phyloP scores from a whole-genome alignment of 805 yeast species.

The Zygotorulaspora florentina region DNA sequence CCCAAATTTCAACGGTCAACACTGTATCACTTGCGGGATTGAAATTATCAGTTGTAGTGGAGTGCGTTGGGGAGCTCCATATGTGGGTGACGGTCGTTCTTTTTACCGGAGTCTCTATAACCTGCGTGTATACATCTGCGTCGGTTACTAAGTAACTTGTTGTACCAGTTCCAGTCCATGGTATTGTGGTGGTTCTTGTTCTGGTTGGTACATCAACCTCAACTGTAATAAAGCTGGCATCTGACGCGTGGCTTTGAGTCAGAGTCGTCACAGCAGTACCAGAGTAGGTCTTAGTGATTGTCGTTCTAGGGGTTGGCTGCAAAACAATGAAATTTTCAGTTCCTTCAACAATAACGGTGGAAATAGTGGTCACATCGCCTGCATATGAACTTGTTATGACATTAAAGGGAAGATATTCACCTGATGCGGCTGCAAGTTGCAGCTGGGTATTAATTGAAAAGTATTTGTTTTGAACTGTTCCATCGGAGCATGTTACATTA shows the following conservation, averaged over 20 bases:
- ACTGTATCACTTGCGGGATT: slow-evolving; percentile 5
- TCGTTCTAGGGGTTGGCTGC: slow-evolving; percentile 10
- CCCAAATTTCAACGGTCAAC: slow-evolving; percentile 8
- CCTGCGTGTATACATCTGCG: slow-evolving; percentile 2
- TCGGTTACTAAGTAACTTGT: slow-evolving; percentile 2
- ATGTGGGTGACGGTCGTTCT: slow-evolving; percentile 9
- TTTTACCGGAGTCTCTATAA: slow-evolving; percentile 5
- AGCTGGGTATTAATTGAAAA: slow-evolving; percentile 7
- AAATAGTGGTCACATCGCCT: slow-evolving; percentile 9
- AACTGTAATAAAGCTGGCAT: slow-evolving; percentile 8
- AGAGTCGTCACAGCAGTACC: slow-evolving; percentile 5
- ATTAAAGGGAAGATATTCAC: slow-evolving; percentile 7
- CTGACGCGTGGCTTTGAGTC: slow-evolving; percentile 4
- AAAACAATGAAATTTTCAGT: slow-evolving; percentile 8
- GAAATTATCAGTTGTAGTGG: slow-evolving; percentile 8
- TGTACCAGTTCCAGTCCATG: slow-evolving; percentile 10
- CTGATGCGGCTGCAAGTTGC: slow-evolving; percentile 10
- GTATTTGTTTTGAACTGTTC: slow-evolving; percentile 2
- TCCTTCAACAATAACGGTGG: slow-evolving; percentile 8
- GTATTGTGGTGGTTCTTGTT: slow-evolving; percentile 7
- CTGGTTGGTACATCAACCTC: slow-evolving; percentile 9
- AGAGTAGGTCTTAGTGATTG: slow-evolving; percentile 6
- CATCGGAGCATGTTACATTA: slow-evolving; percentile 10
- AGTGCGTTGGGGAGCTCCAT: slow-evolving; percentile 7
- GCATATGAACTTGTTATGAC: slow-evolving; percentile 6